Evolutionary conservation across 768 basidiomycete genomes (phyloP).

Genomic region (Suillus sp.): DNA sequence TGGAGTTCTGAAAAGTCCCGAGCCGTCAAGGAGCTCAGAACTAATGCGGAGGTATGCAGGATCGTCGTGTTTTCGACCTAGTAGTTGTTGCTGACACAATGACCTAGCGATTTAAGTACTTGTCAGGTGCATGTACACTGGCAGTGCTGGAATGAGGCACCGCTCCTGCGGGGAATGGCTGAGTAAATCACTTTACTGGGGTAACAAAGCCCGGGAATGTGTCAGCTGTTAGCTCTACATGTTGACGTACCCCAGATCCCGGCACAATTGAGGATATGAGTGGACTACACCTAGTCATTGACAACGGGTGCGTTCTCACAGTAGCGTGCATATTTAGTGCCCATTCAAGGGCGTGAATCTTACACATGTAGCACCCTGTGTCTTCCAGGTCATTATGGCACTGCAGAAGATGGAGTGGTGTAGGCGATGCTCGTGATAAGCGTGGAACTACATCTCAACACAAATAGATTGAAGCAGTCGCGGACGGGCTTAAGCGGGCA

Average conservation of each 20-base stretch:
- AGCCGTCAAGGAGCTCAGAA: neutral
- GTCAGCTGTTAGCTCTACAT: neutral
- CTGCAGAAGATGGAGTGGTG: no score
- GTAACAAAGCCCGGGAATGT: neutral
- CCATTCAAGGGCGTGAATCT: no score
- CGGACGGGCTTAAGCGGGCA: no score
- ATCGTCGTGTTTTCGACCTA: neutral
- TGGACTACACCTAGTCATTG: neutral
- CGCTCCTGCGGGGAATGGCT: neutral
- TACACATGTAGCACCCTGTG: no score
- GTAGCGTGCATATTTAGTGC: no score
- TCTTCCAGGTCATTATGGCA: no score
- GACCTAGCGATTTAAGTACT: neutral
- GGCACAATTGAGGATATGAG: neutral
- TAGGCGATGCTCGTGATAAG: no score
- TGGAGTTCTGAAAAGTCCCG: neutral
- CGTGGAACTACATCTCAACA: no score
- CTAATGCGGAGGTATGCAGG: neutral
- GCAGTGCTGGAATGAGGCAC: neutral
- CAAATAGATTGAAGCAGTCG: no score
- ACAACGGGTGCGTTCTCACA: no score
- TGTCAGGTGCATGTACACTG: neutral
- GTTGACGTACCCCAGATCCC: neutral
- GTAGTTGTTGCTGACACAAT: no score
- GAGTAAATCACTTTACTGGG: neutral